Base-by-base conservation (phyloP, 768 basidiomycete species). In the Dioszegia hungarica region DNA sequence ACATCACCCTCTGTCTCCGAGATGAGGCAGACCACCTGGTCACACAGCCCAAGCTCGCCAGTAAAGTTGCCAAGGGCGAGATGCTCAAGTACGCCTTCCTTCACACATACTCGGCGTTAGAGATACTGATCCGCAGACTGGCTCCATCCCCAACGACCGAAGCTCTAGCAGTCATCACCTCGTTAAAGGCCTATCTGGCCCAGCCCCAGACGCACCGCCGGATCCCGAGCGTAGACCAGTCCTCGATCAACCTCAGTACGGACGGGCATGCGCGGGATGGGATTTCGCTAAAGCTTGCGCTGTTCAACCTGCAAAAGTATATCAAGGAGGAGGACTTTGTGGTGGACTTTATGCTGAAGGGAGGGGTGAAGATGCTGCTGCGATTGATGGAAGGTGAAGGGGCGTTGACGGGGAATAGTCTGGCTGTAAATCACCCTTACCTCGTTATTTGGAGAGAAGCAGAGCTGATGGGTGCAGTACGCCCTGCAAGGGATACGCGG, bases 241-340 rank as follows among this genome's bases (percentile, higher is more conserved):
- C 59, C 22, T 53, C 56, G 1, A 25, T 64, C 37, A 52, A 58
- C 24, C 36, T 52, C 55, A 57, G 28, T 58, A 46, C 58, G 47
- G 37, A 56, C 37, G 22, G 56, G 3, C 41, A 54, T 10, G 24
- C 62, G n/a, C 49, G 45, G 14, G 60, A 61, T 47, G 57, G 47
- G 25, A 61, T 67, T 19, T 65, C 73, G 0, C 60, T 74, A 51
- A 76, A 76, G 58, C 56, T 76, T 43, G 62, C 69, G 2, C 58
- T 76, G 27, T 76, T 76, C 64, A 71, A 71, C 28, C 49, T 76
- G 27, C 62, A 67, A 41, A 70, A 69, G 47, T 69, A 71, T 33
- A 62, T 76, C 56, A 66, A 68, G 38, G 72, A 74, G 41, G 66
- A 65, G 37, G 69, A 71, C 20, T 76, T 76, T 46, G 63, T 64